Evolutionary conservation across 148 eudicot species (phyloP), one percentile per base, ranked within the genome.

Genomic region (Dianthus caryophyllus): DNA sequence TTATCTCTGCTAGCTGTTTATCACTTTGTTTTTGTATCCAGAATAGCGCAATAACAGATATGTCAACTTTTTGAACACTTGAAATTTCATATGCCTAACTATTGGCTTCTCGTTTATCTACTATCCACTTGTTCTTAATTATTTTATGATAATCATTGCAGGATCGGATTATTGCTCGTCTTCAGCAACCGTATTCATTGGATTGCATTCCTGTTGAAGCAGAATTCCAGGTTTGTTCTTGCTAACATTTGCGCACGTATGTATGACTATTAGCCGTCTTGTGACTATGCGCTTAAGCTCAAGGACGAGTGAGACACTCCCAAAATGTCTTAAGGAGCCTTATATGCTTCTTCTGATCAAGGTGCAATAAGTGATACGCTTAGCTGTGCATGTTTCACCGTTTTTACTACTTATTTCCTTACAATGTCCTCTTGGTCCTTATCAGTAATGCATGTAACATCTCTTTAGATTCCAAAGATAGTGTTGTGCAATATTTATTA

Each of bases 191-290:
- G 43, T 93, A 93, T 80, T 89, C 98, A 17, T 75, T 93, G 74
- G 98, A 93, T 73, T 93, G 98, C 79, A 93, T 93, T 79, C 98
- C 98, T 0, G 98, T 93, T 61, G 98, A 93, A 81, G 96, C 98
- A 56, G 98, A 93, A 82, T 93, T 79, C 78, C 98, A 93, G 96
- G 98, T 93, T 50, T 50, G 82, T 72, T 61, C 16, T 44, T 26
- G 66, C 55, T 33, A 30, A 50, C 17, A 25, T 43, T 27, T 71
- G 44, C 13, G 20, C 65, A 46, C 31, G 17, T 14, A 52, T 17
- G 18, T 8, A 18, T 46, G 29, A 46, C 48, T 48, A 48, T 20
- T 24, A 16, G 53, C 31, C 25, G 24, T 26, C 54, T 46, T 43
- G 18, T 62, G n/a, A n/a, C n/a, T n/a, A n/a, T n/a, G n/a, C n/a